Base-by-base conservation (phyloP, 108 stramenopile genomes). In the Cyclotella baltica region DNA sequence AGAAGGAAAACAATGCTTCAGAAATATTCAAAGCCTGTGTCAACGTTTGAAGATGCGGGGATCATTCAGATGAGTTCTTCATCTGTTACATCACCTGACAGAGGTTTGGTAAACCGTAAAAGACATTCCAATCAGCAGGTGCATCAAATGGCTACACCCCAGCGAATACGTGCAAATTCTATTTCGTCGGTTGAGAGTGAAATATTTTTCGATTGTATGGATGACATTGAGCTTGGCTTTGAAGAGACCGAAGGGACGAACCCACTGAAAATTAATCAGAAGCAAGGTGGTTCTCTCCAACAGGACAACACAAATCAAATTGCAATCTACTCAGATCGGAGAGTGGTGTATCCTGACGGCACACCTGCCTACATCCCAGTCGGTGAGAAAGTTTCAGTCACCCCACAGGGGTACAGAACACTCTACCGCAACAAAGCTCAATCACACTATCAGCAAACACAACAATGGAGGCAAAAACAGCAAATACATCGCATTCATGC, bases 401-500 rank as follows among this genome's bases (percentile, higher is more conserved):
- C 84, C 28, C 88, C 88, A 13, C 10, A 66, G 31, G 84, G 82
- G 27, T 89, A 78, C 36, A 63, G 80, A 4, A 29, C 50, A 30
- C 48, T 78, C 18, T 72, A 75, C 56, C 65, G 61, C 8, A 56
- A 72, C 38, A 88, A 86, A 53, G 83, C 88, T 3, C 40, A 38
- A 62, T 50, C 64, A 25, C 83, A 71, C 48, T 90, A 87, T 80
- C 52, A 69, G 74, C 43, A 35, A 51, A 86, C 86, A 16, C 78
- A 87, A 51, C 36, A 76, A 31, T 90, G 89, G 89, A 64, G 89
- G 47, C 69, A 53, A 4, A 50, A 81, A 10, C 48, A 76, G 28
- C 65, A 72, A 22, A 82, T 88, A 23, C 76, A 85, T 72, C 75
- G 61, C 18, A 86, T 90, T 31, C 89, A 90, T 51, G 31, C 80